Conservation (phyloP, 352 stramenopile species). For the Phytopythium helicoides region DNA sequence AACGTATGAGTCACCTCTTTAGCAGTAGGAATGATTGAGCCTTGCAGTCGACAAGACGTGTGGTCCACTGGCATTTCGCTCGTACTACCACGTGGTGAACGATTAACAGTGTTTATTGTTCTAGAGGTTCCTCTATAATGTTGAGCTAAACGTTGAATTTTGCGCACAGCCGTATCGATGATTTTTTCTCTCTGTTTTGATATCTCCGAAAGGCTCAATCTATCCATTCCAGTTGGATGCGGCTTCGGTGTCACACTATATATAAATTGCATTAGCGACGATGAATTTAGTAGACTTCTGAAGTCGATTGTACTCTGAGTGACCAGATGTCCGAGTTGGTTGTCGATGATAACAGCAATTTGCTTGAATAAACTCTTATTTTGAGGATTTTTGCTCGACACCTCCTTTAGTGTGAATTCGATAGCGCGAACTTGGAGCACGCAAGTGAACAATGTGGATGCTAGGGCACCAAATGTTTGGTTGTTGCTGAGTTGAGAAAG, state of each 20-base stretch:
- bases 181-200: slow-evolving; percentile 5
- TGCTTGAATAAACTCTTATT: slow-evolving; percentile 58
- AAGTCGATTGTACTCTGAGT: slow-evolving; percentile 60
- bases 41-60: too few relatives aligned
- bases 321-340: slow-evolving; percentile 46
- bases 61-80: too few relatives aligned
- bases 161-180: slow-evolving; percentile 15
- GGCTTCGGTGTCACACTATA: slow-evolving; percentile 9
- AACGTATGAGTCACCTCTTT: too few relatives aligned
- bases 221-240: background rate
- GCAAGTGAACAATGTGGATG: slow-evolving; percentile 36
- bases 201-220: background rate
- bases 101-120: too few relatives aligned
- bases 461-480: background rate
- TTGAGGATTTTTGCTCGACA: slow-evolving; percentile 3
- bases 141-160: slow-evolving; percentile 23
- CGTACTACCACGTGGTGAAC: too few relatives aligned
- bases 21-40: too few relatives aligned
- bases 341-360: slow-evolving; percentile 52
- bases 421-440: slow-evolving; percentile 53
- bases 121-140: background rate
- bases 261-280: slow-evolving; percentile 23
- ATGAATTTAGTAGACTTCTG: slow-evolving; percentile 38
- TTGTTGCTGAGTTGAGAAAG: too few relatives aligned
- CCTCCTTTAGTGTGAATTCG: slow-evolving; percentile 46